A percentile compares a stretch with the other conserved stretches of the same genome.
Conservation (phyloP, 257 asterid genomes). For the Echites panduratus region DNA sequence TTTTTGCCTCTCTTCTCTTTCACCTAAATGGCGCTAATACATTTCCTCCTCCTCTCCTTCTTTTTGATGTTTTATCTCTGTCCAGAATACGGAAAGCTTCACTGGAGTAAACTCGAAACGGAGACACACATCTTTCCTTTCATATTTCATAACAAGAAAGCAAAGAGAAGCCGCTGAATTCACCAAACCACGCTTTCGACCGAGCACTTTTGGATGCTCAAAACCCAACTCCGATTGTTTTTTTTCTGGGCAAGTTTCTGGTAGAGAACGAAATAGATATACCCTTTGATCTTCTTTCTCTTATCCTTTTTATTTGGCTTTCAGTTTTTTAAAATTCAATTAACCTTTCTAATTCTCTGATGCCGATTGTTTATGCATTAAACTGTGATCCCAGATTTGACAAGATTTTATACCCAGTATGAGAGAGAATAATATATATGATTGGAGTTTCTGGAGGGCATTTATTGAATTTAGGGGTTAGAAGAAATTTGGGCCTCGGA, state of each 20-base stretch:
- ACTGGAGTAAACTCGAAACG: background rate
- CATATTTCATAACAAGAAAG: background rate
- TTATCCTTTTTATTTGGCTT: slow-evolving; percentile 6
- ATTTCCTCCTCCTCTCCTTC: background rate
- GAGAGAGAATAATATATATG: slow-evolving; percentile 14
- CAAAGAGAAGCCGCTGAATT: slow-evolving; percentile 10
- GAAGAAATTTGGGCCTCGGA: slow-evolving; percentile 13
- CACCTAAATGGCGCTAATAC: background rate
- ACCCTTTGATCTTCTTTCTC: background rate
- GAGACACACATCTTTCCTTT: background rate
- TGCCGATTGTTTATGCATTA: background rate
- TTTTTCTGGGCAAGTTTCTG: slow-evolving; percentile 1
- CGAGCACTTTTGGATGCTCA: background rate
- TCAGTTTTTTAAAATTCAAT: background rate
- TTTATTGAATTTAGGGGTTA: slow-evolving; percentile 8
- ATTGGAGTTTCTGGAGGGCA: background rate
- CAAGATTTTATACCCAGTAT: background rate
- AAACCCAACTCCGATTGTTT: background rate
- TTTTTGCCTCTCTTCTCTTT: slow-evolving; percentile 10
- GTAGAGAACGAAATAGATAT: background rate
- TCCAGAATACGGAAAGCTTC: background rate
- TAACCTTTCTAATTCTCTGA: background rate
- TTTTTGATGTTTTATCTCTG: background rate
- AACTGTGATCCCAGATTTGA: background rate
- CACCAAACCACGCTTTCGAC: slow-evolving; percentile 3